Base-by-base conservation (phyloP, 2,329 filamentous ascomycete species). In the Chrysoporthe cubensis region DNA sequence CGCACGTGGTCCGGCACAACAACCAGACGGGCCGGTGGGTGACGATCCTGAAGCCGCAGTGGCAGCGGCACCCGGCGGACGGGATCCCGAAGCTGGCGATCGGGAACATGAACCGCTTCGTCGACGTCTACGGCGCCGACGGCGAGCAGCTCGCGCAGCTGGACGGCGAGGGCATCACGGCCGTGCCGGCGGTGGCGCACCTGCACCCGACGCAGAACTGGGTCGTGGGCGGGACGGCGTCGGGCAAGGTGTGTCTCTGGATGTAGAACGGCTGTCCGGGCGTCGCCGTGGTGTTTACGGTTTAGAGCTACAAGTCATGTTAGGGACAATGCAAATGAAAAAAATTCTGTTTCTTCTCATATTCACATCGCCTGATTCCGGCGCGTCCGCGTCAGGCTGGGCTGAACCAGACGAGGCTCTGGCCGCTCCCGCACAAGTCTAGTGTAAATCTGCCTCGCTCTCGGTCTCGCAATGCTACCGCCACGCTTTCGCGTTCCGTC, bases 1-100 rank as follows among this genome's bases (percentile, higher is more conserved):
- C 84, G 0, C 85, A 89, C 0, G 82, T 87, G 1, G 86, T 98
- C 0, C 84, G 84, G 13, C 96, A 99, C 75, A 99, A 99, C 75
- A 97, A 97, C 75, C 96, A 99, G 80, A 98, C 94, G 0, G 96
- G 95, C 0, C 86, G 94, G 66, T 97, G 93, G 93, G 94, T 97
- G 0, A 97, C 93, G 0, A 97, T 87, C 44, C 78, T 84, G 76
- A 96, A 85, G 85, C 96, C 77, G 0, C 93, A 97, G 73, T 99
- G 96, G 96, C 96, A 99, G 78, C 83, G 87, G 43, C 85, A 87
- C 58, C 95, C 96, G 0, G 81, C 85, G 44, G 93, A 96, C 68
- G 90, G 90, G 8, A 88, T 96, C 5, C 90, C 97, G 71, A 93
- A 95, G 70, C 94, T 99, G 74, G 92, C 89, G 34, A 95, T 99